Evolutionary conservation across 2,329 filamentous ascomycete genomes (phyloP), one percentile per base, ranked within the genome.

Genomic region (Ophiostoma sp.): DNA sequence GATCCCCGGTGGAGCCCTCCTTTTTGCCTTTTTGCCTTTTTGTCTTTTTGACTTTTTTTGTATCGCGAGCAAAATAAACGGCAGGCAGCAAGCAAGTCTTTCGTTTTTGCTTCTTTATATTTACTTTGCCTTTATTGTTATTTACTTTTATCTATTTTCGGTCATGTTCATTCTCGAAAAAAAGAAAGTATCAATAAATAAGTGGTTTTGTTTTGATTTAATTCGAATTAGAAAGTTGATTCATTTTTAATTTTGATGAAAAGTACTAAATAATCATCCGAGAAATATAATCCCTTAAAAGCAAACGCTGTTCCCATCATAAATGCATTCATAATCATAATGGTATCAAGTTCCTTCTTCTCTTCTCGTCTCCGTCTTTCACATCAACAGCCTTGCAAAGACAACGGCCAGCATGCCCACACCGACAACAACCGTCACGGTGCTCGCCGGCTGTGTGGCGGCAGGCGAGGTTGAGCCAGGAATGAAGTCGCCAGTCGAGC

Each of bases 1-100:
- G 75, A 76, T 75, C 75, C 75, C 75, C 75, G 75, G 74, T 69
- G 70, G 75, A 76, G 75, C 75, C 75, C 76, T 50, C 28, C 33
- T 71, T 74, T 75, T 75, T 75, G 66, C 11, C 36, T 42, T 68
- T 31, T 72, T n/a, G n/a, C n/a, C n/a, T 28, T 42, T 55, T 12
- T 25, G 50, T 25, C 4, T 55, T 25, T 25, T 25, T n/a, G n/a
- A n/a, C n/a, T 55, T 28, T 66, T 69, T 7, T 50, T 45, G 36
- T 31, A 9, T 11, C 17, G 15, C 8, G 42, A 19, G 5, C 9
- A n/a, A 25, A 42, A 11, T 1, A 55, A 11, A 55, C n/a, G n/a
- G n/a, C n/a, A n/a, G n/a, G n/a, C n/a, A n/a, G n/a, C n/a, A n/a
- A n/a, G n/a, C n/a, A n/a, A n/a, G 33, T 36, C 33, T 36, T 4